These are phyloP conservation scores for Yamadazyma triangularis DNA, from an alignment of 1,139 yeast species.

Conservation along the genomic window DNA sequence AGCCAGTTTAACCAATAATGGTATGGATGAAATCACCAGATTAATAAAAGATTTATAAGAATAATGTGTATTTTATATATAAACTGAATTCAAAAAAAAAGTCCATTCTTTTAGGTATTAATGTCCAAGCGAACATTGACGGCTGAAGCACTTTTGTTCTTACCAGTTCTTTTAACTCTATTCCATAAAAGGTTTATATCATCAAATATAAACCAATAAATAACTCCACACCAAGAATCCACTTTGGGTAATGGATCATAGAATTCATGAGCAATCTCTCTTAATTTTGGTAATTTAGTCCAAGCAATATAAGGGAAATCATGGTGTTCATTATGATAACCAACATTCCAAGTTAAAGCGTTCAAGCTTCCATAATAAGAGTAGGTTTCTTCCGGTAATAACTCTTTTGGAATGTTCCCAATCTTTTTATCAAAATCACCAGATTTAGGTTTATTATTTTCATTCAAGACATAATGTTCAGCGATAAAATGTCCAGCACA, in stretches of 20 bases:
- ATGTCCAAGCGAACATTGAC: constrained; percentile 19
- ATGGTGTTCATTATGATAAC: constrained; percentile 92
- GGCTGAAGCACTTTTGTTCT: constrained; percentile 30
- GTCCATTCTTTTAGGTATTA: constrained; percentile 12
- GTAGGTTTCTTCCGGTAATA: constrained; percentile 71
- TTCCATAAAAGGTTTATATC: constrained; percentile 71
- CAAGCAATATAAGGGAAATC: constrained; percentile 94
- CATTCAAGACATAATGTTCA: constrained; percentile 76
- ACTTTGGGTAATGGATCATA: constrained; percentile 79
- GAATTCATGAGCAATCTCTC: constrained; percentile 71
- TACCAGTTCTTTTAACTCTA: constrained; percentile 65
- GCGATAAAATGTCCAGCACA: constrained; percentile 95
- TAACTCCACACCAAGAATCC: constrained; percentile 73
- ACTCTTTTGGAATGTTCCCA: constrained; percentile 25
- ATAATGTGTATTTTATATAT: not conserved
- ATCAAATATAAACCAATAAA: constrained; percentile 66
- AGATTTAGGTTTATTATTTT: constrained; percentile 44
- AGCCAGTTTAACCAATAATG: constrained; percentile 35
- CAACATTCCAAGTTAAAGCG: constrained; percentile 82
- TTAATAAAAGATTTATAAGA: constrained; percentile 42
- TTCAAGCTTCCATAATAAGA: constrained; percentile 84
- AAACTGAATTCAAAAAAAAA: constrained; percentile 3
- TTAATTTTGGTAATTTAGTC: constrained; percentile 68
- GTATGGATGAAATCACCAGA: constrained; percentile 55
- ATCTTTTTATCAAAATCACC: constrained; percentile 9